phyloP scores from a whole-genome alignment of 139 green algal species.

The Bryopsis sp. region DNA sequence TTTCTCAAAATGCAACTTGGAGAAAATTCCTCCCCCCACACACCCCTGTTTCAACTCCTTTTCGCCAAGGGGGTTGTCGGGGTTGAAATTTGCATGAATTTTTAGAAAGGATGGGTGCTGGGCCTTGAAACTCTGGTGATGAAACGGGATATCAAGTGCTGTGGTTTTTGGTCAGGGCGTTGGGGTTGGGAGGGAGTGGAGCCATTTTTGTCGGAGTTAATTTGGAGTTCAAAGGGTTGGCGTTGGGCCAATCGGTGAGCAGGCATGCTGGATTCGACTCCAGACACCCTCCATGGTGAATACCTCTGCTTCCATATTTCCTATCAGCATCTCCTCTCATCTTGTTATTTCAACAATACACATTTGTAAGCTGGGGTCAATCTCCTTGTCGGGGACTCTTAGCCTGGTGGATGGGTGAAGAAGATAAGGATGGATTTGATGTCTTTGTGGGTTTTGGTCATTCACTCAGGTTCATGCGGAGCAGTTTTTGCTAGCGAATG shows the following conservation, averaged over 20 bases:
- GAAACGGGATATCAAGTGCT: not conserved
- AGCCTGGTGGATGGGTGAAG: not conserved
- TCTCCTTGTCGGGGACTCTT: not conserved
- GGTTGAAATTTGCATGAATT: not conserved
- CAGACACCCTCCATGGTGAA: too few species aligned
- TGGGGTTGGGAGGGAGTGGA: constrained; percentile 57
- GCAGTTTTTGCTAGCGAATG: constrained; percentile 75
- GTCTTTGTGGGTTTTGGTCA: not conserved
- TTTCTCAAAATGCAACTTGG: constrained; percentile 5
- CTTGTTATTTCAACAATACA: too few species aligned
- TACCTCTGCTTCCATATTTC: too few species aligned
- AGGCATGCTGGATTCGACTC: too few species aligned
- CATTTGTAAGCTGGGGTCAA: too few species aligned
- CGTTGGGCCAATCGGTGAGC: constrained; percentile 61
- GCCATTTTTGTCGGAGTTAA: constrained; percentile 78
- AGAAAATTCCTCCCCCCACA: too few species aligned
- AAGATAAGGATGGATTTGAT: not conserved
- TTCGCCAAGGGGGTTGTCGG: not conserved
- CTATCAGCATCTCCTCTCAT: too few species aligned
- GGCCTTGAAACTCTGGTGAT: not conserved
- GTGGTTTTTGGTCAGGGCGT: constrained; percentile 43
- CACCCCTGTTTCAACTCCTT: not conserved
- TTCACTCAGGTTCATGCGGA: constrained; percentile 62
- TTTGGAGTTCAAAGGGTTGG: constrained; percentile 63
- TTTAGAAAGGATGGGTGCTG: not conserved